Percentiles rank a stretch among this genome's conserved stretches.
Conservation (phyloP, 495 filamentous ascomycete species). For the Daldinia bambusicola region DNA sequence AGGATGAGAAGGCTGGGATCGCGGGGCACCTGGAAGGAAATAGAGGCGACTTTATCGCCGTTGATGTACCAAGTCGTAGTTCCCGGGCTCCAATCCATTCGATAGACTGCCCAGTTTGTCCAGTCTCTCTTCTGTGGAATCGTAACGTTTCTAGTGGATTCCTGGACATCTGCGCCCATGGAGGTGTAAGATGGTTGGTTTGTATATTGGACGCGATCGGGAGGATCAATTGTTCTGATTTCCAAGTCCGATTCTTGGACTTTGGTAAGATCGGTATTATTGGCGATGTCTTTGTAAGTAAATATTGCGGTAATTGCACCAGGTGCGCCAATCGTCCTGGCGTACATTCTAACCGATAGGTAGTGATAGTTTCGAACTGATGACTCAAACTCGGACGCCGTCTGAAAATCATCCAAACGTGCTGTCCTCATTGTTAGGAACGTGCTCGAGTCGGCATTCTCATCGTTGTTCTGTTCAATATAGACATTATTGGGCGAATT, state of each 20-base stretch:
- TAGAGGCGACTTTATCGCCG: slow-evolving; percentile 63
- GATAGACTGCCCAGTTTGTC: slow-evolving; percentile 75
- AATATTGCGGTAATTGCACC: slow-evolving; percentile 79
- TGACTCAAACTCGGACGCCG: slow-evolving; percentile 73
- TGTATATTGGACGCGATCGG: slow-evolving; percentile 70
- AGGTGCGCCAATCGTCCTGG: slow-evolving; percentile 60
- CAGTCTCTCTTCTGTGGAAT: slow-evolving; percentile 61
- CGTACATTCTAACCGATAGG: slow-evolving; percentile 70
- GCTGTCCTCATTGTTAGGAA: slow-evolving; percentile 71
- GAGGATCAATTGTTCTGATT: slow-evolving; percentile 70
- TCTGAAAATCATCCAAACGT: slow-evolving; percentile 65
- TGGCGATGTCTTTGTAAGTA: slow-evolving; percentile 61
- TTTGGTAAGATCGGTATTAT: slow-evolving; percentile 43
- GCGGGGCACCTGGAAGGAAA: slow-evolving; percentile 70
- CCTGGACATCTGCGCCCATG: slow-evolving; percentile 56
- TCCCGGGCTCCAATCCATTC: slow-evolving; percentile 74
- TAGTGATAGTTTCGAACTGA: slow-evolving; percentile 63
- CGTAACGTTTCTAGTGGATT: slow-evolving; percentile 60
- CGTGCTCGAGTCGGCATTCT: slow-evolving; percentile 53
- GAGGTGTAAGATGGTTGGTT: slow-evolving; percentile 71
- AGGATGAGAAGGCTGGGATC: slow-evolving; percentile 69
- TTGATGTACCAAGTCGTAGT: slow-evolving; percentile 76
- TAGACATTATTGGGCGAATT: slow-evolving; percentile 76
- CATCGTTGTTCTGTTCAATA: slow-evolving; percentile 58
- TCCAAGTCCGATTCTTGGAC: slow-evolving; percentile 84